Evolutionary conservation across 1,284 basidiomycete genomes (phyloP), one percentile per base, ranked within the genome.

Genomic region (Trichosporon sp.): DNA sequence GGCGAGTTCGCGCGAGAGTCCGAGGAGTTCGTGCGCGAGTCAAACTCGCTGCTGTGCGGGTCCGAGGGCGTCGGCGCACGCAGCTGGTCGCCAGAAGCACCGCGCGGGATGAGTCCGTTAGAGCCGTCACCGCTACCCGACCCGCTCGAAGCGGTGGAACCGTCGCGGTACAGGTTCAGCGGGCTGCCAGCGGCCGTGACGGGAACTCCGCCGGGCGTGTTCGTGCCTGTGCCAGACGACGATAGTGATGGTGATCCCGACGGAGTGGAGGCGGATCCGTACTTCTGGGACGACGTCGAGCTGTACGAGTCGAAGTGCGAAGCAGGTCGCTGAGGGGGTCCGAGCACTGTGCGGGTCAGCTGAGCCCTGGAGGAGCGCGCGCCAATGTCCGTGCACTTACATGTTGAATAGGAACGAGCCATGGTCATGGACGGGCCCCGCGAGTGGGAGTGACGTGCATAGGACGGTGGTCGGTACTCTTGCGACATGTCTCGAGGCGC

Each of bases 401-500:
- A 66, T 5, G 76, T 76, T 1, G 79, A 79, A 65, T 75, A 77
- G 5, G 78, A 78, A 58, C 75, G 56, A 31, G 56, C 21, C 56
- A 60, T 60, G 27, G 56, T 60, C 73, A 64, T 21, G 21, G 69
- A 51, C 42, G 64, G 66, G 21, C 67, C 70, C 23, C 75, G 72
- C 29, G 69, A 63, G 9, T 69, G 64, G 18, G 56, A 21, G 3
- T 9, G 65, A 60, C 65, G 62, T n/a, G 62, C 60, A 35, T 68
- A 51, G 21, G 51, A 64, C 58, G 69, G 42, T 25, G 62, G 62
- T 18, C 69, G 31, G 9, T 70, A 65, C 18, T 60, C 67, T 51
- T 75, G 75, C 11, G 74, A 67, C 71, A 80, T 73, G 4, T 77
- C 74, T 42, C 78, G 72, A 15, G 78, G 78, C 2, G 78, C 75